Conservation (phyloP, 805 yeast genomes). For the Cyberlindnera nakhonratchasimensis region DNA sequence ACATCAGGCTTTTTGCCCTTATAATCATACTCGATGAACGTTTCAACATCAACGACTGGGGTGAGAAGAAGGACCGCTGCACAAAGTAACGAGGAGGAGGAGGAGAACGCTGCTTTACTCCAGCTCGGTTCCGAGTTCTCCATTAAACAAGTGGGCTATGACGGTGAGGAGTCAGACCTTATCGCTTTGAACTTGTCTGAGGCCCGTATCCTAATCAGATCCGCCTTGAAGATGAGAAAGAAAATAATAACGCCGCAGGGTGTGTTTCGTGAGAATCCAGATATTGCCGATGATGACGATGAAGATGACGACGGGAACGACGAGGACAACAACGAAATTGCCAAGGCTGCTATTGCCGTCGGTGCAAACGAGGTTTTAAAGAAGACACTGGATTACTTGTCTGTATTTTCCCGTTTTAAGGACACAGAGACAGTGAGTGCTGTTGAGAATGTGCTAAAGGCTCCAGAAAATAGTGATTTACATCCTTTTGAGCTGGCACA, state of each 20-base stretch:
- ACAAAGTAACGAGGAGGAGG: constrained; percentile 72
- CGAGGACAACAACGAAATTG: constrained; percentile 32
- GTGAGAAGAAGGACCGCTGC: constrained; percentile 70
- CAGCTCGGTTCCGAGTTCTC: constrained; percentile 93
- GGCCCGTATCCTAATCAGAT: constrained; percentile 84
- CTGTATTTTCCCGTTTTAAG: constrained; percentile 84
- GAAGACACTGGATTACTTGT: constrained; percentile 83
- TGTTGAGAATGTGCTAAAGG: constrained; percentile 78
- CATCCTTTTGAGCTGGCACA: constrained; percentile 98
- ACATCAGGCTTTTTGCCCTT: not conserved
- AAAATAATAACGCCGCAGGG: constrained; percentile 46
- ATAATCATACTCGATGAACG: constrained; percentile 53
- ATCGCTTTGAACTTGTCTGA: constrained; percentile 87
- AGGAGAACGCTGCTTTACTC: constrained; percentile 85
- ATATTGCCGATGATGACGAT: constrained; percentile 29
- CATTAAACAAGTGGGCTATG: constrained; percentile 72
- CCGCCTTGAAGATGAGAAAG: constrained; percentile 76
- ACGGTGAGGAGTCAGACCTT: constrained; percentile 71
- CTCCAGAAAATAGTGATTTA: constrained; percentile 67
- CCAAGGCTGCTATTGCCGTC: constrained; percentile 53
- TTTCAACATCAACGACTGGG: constrained; percentile 84
- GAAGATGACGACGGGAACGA: constrained; percentile 29
- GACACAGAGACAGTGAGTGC: constrained; percentile 92
- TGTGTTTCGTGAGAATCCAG: constrained; percentile 27
- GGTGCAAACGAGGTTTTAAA: constrained; percentile 85